phyloP scores from a whole-genome alignment of 208 protist species.

The Giardia muris region DNA sequence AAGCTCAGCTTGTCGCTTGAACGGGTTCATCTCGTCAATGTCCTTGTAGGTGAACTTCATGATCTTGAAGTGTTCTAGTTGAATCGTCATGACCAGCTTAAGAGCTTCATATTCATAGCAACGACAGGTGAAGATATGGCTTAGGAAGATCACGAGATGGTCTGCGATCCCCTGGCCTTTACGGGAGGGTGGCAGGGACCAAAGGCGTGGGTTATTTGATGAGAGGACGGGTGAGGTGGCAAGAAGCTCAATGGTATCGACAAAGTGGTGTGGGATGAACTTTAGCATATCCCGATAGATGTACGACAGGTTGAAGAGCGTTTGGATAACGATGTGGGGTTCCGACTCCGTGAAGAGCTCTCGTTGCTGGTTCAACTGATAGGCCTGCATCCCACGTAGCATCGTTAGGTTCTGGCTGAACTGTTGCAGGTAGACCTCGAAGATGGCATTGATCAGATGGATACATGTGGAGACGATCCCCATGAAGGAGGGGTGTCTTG shows the following conservation, averaged over 20 bases:
- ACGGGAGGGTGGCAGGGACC: background rate
- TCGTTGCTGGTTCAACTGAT: background rate
- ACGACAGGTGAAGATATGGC: background rate
- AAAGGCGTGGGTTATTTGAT: background rate
- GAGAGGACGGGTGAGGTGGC: background rate
- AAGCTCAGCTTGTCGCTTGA: background rate
- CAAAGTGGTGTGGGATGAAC: background rate
- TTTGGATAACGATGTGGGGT: background rate
- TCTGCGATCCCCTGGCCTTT: background rate
- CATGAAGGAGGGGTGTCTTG: too few species aligned
- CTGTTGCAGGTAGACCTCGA: background rate
- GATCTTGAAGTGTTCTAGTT: background rate
- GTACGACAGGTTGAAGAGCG: background rate
- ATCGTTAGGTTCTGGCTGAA: background rate
- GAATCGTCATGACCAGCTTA: background rate
- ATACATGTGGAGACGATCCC: background rate
- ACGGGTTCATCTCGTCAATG: background rate
- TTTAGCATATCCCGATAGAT: background rate
- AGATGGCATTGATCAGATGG: background rate
- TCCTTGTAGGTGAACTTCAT: background rate
- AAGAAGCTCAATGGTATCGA: background rate
- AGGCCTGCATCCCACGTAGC: background rate
- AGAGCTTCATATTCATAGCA: background rate
- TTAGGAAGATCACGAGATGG: background rate
- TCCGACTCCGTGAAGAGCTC: background rate